These are phyloP conservation scores for Fonsecaea multimorphosa DNA, from an alignment of 2,329 filamentous ascomycete species.

Conservation along the genomic window DNA sequence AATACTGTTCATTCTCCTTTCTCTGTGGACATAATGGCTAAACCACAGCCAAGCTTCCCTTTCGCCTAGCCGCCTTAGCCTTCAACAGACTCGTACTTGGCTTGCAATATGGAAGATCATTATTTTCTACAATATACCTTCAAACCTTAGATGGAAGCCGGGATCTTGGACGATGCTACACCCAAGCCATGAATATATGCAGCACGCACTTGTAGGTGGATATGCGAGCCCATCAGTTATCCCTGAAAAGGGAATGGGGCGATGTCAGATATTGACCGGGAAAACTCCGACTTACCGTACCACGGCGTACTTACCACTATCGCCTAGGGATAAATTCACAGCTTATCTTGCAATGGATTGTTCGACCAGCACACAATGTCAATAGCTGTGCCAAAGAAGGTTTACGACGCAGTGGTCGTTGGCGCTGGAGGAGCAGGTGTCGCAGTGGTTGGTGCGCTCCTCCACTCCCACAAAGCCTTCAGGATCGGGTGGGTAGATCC, in stretches of 20 bases:
- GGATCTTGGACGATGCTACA: not conserved
- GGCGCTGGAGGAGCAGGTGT: conserved; percentile 66
- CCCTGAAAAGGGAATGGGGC: not conserved
- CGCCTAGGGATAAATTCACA: not conserved
- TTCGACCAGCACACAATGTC: not conserved
- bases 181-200: not conserved
- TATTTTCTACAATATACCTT: not conserved
- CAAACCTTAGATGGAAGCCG: not conserved
- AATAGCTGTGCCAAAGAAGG: not conserved
- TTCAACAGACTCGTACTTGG: not conserved
- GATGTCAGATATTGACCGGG: not conserved
- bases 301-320: not conserved
- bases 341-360: not conserved
- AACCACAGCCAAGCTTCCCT: not conserved
- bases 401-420: conserved; percentile 60
- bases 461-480: conserved; percentile 58
- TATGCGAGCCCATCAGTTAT: not conserved
- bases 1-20: not conserved
- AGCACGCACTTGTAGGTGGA: not conserved
- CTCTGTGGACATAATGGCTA: not conserved
- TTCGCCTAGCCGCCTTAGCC: not conserved
- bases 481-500: conserved; percentile 67
- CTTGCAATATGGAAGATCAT: not conserved
- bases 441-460: conserved; percentile 65
- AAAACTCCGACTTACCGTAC: too few species aligned